Evolutionary conservation across 2,329 filamentous ascomycete genomes (phyloP).

Genomic region (Shiraia sp.): DNA sequence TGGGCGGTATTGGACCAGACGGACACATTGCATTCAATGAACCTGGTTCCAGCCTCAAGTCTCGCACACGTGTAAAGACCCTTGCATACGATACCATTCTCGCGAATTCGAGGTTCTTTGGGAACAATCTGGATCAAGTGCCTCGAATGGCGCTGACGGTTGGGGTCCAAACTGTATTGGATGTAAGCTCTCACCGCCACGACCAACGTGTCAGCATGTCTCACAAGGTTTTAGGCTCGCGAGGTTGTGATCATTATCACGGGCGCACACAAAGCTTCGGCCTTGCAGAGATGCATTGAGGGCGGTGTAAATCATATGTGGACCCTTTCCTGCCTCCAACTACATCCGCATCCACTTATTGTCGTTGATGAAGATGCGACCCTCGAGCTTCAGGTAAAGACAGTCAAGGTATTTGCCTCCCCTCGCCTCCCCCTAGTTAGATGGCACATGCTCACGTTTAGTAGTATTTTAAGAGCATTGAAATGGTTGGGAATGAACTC

Average conservation of each 20-base stretch:
- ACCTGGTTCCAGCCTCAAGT: conserved; percentile 76
- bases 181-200: conserved; percentile 49
- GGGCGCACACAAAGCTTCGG: conserved; percentile 78
- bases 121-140: conserved; percentile 71
- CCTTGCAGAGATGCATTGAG: conserved; percentile 79
- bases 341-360: conserved; percentile 80
- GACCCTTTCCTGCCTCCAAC: conserved; percentile 79
- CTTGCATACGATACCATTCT: conserved; percentile 85
- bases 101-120: conserved; percentile 84
- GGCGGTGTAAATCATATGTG: conserved; percentile 88
- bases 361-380: conserved; percentile 77
- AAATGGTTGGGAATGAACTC: conserved; percentile 50
- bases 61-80: conserved; percentile 82
- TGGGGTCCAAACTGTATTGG: conserved; percentile 80
- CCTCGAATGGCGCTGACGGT: conserved; percentile 84
- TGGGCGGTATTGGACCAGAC: conserved; percentile 83
- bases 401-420: conserved; percentile 36
- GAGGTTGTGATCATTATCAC: conserved; percentile 84
- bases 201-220: conserved; percentile 10
- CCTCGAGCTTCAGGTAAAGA: conserved; percentile 53
- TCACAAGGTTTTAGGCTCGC: conserved; percentile 54
- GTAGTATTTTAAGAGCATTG: conserved; percentile 56
- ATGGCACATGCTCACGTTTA: conserved; percentile 8
- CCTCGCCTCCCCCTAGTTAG: not conserved
- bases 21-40: conserved; percentile 93